A percentile compares a stretch with the other conserved stretches of the same genome.
Conservation (phyloP, 2,329 filamentous ascomycete species). For the Penicillium sp. region DNA sequence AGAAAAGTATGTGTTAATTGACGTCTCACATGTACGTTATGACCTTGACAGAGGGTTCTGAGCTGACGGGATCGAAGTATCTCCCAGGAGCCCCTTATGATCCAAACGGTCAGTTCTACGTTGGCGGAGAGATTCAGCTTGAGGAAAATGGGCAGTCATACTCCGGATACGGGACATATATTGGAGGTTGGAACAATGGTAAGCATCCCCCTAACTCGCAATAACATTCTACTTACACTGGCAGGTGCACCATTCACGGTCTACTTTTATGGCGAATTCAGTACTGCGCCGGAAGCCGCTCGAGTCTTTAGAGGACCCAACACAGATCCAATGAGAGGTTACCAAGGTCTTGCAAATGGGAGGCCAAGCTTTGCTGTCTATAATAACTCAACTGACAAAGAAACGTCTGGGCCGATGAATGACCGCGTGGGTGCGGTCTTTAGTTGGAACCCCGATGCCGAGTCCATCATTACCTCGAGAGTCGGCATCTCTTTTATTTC, state of each 20-base stretch:
- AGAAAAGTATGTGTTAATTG: conserved; percentile 66
- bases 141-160: conserved; percentile 48
- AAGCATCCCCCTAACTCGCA: not conserved
- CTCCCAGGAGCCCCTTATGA: conserved; percentile 50
- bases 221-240: conserved; percentile 5
- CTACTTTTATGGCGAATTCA: conserved; percentile 53
- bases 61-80: conserved; percentile 48
- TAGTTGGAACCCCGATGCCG: conserved; percentile 59
- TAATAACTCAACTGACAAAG: conserved; percentile 56
- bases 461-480: conserved; percentile 60
- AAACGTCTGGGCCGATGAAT: conserved; percentile 58
- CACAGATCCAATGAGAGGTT: conserved; percentile 41
- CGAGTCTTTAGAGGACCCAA: conserved; percentile 44
- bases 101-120: conserved; percentile 47
- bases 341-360: conserved; percentile 61
- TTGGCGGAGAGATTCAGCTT: conserved; percentile 46
- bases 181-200: conserved; percentile 53
- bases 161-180: conserved; percentile 54
- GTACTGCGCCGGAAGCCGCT: conserved; percentile 37
- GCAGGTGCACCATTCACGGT: conserved; percentile 46
- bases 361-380: conserved; percentile 60
- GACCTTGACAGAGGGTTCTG: not conserved
- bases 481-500: conserved; percentile 73
- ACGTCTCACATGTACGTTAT: conserved; percentile 54
- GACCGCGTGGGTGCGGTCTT: conserved; percentile 65